Evolutionary conservation across 768 basidiomycete genomes (phyloP), one percentile per base, ranked within the genome.

Genomic region (Mycena albidolilacea): DNA sequence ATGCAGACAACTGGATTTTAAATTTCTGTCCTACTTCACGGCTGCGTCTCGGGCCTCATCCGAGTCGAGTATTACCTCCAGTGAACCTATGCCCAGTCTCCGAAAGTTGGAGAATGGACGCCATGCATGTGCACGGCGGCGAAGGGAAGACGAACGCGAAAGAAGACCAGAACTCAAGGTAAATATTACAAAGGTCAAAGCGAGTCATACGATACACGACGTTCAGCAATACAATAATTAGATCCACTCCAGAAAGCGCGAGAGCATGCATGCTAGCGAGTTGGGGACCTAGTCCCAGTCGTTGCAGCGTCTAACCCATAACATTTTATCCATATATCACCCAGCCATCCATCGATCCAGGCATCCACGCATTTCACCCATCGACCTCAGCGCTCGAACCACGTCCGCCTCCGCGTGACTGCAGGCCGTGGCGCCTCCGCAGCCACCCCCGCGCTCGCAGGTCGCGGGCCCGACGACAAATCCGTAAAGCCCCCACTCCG

Each of bases 301-400:
- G 30, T 30, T 30, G 30, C 30, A 30, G 30, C 30, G 30, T 30
- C 30, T 30, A 30, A 30, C 30, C 30, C 30, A 30, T 30, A 30
- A 30, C 43, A 4, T 62, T 30, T 44, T 30, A 46, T 30, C 41
- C 60, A 44, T 14, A 11, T 30, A 12, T 30, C 30, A 30, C 19
- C 17, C 5, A 23, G 2, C 43, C 15, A 19, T 46, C n/a, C 44
- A 37, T 39, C 38, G 23, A 41, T 12, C 60, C 30, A 3, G 30
- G 30, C 30, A 30, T 30, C 30, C 30, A 30, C 30, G 30, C 60
- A 30, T 62, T 39, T 41, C 10, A 0, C 8, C 5, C 11, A 43
- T 43, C 3, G 10, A n/a, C n/a, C 60, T 63, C 62, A 63, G 6
- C 62, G 23, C 44, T 63, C 62, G 30, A 63, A 63, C 62, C 62